Evolutionary conservation across 2,329 filamentous ascomycete species (phyloP).

Genomic region (Aspergillus fumigatiaffinis): DNA sequence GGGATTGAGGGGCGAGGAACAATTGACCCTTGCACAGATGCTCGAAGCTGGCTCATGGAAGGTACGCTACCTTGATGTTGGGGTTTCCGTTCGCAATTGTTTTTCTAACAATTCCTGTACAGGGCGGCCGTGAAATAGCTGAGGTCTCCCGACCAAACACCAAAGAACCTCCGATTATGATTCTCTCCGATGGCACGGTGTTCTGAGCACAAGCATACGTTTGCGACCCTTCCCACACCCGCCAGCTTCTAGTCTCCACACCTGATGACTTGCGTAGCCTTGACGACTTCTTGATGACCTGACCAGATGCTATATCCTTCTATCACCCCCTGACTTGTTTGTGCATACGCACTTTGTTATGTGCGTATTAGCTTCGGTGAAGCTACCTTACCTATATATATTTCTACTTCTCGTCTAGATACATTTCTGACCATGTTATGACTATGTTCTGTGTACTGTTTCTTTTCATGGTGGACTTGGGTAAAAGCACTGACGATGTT

Average conservation of each 20-base stretch:
- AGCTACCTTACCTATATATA: conserved; percentile 4
- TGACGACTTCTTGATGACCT: conserved; percentile 34
- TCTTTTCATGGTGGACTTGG: conserved; percentile 4
- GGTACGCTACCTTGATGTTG: conserved; percentile 51
- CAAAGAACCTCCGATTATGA: conserved; percentile 93
- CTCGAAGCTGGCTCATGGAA: conserved; percentile 98
- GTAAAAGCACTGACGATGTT: not conserved
- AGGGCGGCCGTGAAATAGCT: conserved; percentile 91
- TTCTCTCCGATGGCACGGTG: conserved; percentile 92
- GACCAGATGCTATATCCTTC: conserved; percentile 21
- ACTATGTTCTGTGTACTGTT: conserved; percentile 11
- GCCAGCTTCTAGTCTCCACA: conserved; percentile 11
- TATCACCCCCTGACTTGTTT: conserved; percentile 3
- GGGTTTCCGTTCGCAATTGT: not conserved
- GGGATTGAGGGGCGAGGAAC: conserved; percentile 64
- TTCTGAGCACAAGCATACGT: conserved; percentile 56
- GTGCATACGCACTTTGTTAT: not conserved
- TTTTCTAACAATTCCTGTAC: conserved; percentile 28
- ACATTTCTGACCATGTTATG: conserved; percentile 5
- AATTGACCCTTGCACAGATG: conserved; percentile 77
- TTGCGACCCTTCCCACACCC: conserved; percentile 17
- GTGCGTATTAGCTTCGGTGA: not conserved
- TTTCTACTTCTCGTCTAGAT: conserved; percentile 9
- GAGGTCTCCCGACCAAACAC: conserved; percentile 95
- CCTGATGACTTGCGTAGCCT: conserved; percentile 17